Base-by-base conservation (phyloP, 129 eudicot genomes). In the Escallonia rubra region DNA sequence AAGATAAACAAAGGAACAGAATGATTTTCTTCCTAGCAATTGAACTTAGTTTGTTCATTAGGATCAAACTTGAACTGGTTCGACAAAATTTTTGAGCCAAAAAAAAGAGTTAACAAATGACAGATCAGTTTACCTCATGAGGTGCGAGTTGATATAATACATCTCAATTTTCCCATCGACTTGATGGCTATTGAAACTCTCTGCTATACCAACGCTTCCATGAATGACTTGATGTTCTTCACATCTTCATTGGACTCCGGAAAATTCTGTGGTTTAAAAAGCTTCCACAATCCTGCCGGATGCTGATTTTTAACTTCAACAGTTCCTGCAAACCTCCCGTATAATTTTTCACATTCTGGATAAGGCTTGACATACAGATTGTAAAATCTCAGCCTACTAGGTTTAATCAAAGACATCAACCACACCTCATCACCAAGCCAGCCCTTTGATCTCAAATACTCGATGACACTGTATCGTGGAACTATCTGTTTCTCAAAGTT, bases 331-430 rank as follows among this genome's bases (percentile, higher is more conserved):
- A 79, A 88, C 74, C 89, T 79, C 57, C 96, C 95, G 66, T 79
- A 92, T 45, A 92, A 70, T 68, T 76, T 74, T 67, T 78, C 96
- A 80, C 96, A 89, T 23, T 86, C 98, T 4, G 98, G 95, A 72
- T 92, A 92, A 2, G 96, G 98, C 80, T 92, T 92, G 59, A 92
- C 98, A 67, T 81, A 92, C 72, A 89, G 81, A 75, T 92, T 92
- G 74, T 92, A 86, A 76, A 92, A 92, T 75, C 68, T 82, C 72
- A 88, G 67, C 76, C 95, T 80, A 76, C 90, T 86, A 67, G 81
- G 83, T 76, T 84, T 89, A 65, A 89, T 87, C 55, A 92, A 58
- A 56, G 75, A 72, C 67, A 85, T 83, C 73, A 92, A 70, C 5
- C 95, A 83, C 39, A 89, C 76, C 62, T 89, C 98, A 69, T 81